Base-by-base conservation (phyloP, 1,139 yeast species). In the Debaryomyces psychrophilus region DNA sequence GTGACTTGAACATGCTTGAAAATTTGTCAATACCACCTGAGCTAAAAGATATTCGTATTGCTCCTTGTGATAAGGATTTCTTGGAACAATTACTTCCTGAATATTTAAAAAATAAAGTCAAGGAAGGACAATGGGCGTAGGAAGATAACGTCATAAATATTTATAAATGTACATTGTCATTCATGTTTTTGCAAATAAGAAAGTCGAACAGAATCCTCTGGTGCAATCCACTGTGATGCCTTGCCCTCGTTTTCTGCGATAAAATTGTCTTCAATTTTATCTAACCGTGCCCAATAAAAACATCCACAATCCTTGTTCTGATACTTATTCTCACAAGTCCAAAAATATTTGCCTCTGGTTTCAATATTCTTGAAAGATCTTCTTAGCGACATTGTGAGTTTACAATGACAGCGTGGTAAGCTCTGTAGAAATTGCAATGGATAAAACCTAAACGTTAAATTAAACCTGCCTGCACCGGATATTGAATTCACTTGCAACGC, bases 391-490 rank as follows among this genome's bases (percentile, higher is more conserved):
- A 81, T 81, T 4, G 67, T 58, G 5, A 61, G 48, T 1, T 63
- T 61, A 53, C 86, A 81, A 43, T 61, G 64, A 58, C 95, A 87
- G 41, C 50, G 57, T 0, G 90, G 90, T 2, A 71, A 50, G 17
- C 66, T 57, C 0, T 67, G 58, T 0, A 63, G 43, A 53, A 67
- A 64, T 28, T 64, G 47, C 31, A 69, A 50, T 8, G 77, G 73
- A 49, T 75, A 79, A 71, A 76, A 72, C 29, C 95, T 64, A 57
- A 79, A 85, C 0, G 95, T 87, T 37, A 87, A 60, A 54, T 83
- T 86, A 53, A 83, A 75, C 42, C 95, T 65, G 3, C 71, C 51
- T 2, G 69, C 54, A 0, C 83, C 85, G 0, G 83, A 62, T 1
- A 75, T 61, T 0, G 79, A 76, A 56, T 85, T 83, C 1, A 65